Base-by-base conservation (phyloP, 441 rosid species). In the Lepidium campestre region DNA sequence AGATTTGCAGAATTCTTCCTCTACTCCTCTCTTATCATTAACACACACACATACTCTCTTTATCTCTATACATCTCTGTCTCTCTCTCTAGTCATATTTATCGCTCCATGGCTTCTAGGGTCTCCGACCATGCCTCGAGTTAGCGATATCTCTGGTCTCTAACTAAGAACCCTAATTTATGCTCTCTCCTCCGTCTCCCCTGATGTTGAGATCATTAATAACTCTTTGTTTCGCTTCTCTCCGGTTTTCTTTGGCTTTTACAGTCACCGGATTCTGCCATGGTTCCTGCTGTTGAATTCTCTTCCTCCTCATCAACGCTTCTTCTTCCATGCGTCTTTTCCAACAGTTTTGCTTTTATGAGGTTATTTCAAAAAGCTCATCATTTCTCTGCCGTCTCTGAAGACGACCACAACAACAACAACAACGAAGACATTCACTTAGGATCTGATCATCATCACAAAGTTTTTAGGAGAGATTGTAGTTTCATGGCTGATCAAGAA, bases 401-500 rank as follows among this genome's bases (percentile, higher is more conserved):
- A 52, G 68, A 45, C 14, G 76, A 65, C 54, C 40, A 68, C 53
- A 7, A 42, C 62, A 14, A 23, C 62, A 62, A 53, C 39, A 62
- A 23, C 62, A 62, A 53, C 39, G 59, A 66, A 60, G 67, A 59
- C 61, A 76, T 57, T 72, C 77, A 32, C 73, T 53, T 84, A 81
- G 90, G 81, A 79, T 86, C 92, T 74, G 85, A 80, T 82, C 77
- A 62, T 17, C 45, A 67, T 6, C 42, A 67, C 46, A 63, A 74
- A 55, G 65, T 54, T 40, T 74, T 18, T 74, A 68, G 70, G 42
- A 74, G 36, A 61, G 73, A 62, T 50, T 67, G 65, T 62, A 76
- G 75, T 71, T 70, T 78, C 76, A 89, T 92, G 98, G 96, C 95
- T 6, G 93, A 88, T 59, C 72, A 59, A 71, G 96, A 92, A 62